These are phyloP conservation scores for Laburnicola sp. DNA, from an alignment of 2,329 filamentous ascomycete genomes.

Conservation along the genomic window DNA sequence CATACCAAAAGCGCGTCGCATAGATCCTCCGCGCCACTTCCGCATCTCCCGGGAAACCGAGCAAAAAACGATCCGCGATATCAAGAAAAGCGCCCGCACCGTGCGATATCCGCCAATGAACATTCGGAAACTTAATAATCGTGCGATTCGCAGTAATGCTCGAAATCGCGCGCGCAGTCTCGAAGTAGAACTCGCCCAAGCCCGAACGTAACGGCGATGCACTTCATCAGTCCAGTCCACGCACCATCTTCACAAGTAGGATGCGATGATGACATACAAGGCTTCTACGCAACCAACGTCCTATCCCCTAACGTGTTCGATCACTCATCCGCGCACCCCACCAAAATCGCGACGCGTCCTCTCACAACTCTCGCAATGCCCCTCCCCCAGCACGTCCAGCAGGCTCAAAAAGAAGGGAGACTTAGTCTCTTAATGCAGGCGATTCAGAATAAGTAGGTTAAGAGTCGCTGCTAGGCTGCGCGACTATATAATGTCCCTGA, in stretches of 20 bases:
- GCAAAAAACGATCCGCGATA: conserved; percentile 40
- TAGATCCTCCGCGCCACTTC: conserved; percentile 33
- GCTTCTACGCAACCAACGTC: conserved; percentile 29
- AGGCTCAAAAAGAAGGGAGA: too few relatives aligned
- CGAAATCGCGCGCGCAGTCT: conserved; percentile 42
- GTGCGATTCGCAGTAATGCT: conserved; percentile 36
- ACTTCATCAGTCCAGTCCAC: background rate
- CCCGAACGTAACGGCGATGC: too few relatives aligned
- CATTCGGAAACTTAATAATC: conserved; percentile 31
- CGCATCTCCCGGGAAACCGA: conserved; percentile 33
- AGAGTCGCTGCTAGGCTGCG: too few relatives aligned
- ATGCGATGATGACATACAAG: conserved; percentile 29
- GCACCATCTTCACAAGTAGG: background rate
- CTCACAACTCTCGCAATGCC: too few relatives aligned
- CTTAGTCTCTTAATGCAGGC: too few relatives aligned
- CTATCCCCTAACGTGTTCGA: conserved; percentile 34
- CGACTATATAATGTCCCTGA: too few relatives aligned
- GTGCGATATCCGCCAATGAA: conserved; percentile 42
- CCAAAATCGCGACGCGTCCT: too few relatives aligned
- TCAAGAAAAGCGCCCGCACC: conserved; percentile 44
- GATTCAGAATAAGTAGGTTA: too few relatives aligned
- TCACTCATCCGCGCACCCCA: conserved; percentile 42
- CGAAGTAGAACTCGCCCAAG: conserved; percentile 45
- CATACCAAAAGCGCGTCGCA: conserved; percentile 42
- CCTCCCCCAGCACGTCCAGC: too few relatives aligned